phyloP scores from a whole-genome alignment of 257 asterid genomes.

The Przewalskia tangutica region DNA sequence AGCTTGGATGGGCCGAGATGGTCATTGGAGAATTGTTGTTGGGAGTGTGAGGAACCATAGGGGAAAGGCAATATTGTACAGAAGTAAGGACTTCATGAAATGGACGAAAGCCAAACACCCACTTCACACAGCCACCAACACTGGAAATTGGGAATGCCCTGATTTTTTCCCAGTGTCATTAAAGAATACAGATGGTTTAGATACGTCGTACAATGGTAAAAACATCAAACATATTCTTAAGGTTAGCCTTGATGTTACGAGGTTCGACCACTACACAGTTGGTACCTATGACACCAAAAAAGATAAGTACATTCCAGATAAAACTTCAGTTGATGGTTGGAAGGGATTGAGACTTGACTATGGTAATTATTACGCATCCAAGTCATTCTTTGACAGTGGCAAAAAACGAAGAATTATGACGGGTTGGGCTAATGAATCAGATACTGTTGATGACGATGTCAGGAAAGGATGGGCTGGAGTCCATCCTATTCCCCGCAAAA shows the following conservation, averaged over 20 bases:
- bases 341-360: constrained; percentile 56
- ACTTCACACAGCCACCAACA: constrained; percentile 23
- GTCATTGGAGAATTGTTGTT: constrained; percentile 38
- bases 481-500: constrained; percentile 33
- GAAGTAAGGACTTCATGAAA: constrained; percentile 45
- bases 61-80: constrained; percentile 40
- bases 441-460: constrained; percentile 22
- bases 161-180: constrained; percentile 52
- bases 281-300: constrained; percentile 26
- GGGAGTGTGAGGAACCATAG: constrained; percentile 25
- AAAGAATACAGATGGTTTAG: constrained; percentile 27
- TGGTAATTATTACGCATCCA: constrained; percentile 68
- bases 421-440: constrained; percentile 85
- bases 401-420: constrained; percentile 46
- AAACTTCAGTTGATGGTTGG: constrained; percentile 38
- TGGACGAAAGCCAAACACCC: constrained; percentile 49
- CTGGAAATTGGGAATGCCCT: constrained; percentile 77
- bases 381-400: constrained; percentile 48
- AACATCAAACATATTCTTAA: constrained; percentile 46
- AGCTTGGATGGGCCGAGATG: constrained; percentile 57
- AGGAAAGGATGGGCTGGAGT: constrained; percentile 70
- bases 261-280: constrained; percentile 53
- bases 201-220: constrained; percentile 31
- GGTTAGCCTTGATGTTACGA: constrained; percentile 50
- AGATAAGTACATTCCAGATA: constrained; percentile 50